These are phyloP conservation scores for Solanum phureja DNA, from an alignment of 257 asterid genomes.

Conservation along the genomic window DNA sequence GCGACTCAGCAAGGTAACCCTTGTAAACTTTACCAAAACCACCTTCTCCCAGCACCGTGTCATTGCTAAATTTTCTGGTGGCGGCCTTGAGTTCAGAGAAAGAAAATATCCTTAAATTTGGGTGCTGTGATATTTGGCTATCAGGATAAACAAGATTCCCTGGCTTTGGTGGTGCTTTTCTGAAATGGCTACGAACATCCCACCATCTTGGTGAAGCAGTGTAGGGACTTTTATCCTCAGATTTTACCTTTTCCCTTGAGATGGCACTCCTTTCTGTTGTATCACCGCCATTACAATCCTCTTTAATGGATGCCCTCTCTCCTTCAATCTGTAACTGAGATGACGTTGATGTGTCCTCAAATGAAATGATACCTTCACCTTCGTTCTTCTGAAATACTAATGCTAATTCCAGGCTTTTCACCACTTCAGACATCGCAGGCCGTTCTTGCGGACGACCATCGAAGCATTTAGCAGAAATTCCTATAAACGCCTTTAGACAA, in stretches of 20 bases:
- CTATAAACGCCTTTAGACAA: constrained; percentile 41
- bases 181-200: constrained; percentile 29
- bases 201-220: constrained; percentile 39
- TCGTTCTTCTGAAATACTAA: constrained; percentile 32
- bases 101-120: not conserved
- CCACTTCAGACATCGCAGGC: constrained; percentile 56
- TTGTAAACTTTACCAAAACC: not conserved
- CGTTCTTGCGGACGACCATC: constrained; percentile 45
- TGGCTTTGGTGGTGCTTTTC: constrained; percentile 37
- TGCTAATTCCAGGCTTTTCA: constrained; percentile 47
- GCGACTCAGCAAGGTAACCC: not conserved
- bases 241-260: constrained; percentile 15
- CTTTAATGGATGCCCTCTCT: constrained; percentile 18
- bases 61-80: not conserved
- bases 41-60: not conserved
- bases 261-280: constrained; percentile 18
- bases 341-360: constrained; percentile 20
- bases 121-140: not conserved
- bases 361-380: constrained; percentile 37
- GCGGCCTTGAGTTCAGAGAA: not conserved
- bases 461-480: constrained; percentile 54
- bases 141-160: not conserved
- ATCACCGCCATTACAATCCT: constrained; percentile 10
- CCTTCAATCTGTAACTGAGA: constrained; percentile 17
- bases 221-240: constrained; percentile 7